phyloP scores from a whole-genome alignment of 2,329 filamentous ascomycete genomes.

The Periconia digitata region DNA sequence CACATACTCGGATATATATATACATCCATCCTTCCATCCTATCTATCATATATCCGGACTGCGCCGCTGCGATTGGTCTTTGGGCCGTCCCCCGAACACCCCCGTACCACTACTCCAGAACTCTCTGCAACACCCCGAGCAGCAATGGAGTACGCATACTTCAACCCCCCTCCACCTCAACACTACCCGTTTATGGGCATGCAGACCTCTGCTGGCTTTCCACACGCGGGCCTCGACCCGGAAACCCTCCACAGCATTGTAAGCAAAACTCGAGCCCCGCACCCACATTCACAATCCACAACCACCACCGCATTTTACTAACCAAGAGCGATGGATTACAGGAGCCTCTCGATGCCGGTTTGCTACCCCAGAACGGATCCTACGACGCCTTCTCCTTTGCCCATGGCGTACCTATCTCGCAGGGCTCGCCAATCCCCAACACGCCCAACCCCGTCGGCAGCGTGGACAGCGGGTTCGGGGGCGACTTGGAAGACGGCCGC shows the following conservation, averaged over 20 bases:
- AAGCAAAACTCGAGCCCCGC: conserved; percentile 12
- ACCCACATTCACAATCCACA: neutral
- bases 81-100: neutral
- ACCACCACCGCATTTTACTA: conserved; percentile 23
- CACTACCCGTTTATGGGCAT: conserved; percentile 53
- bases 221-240: conserved; percentile 37
- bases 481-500: conserved; percentile 42
- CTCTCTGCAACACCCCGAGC: neutral
- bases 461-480: conserved; percentile 46
- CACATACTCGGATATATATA: neutral
- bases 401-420: conserved; percentile 29
- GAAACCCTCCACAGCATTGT: conserved; percentile 40
- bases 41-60: no score
- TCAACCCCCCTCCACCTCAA: conserved; percentile 49
- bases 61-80: neutral
- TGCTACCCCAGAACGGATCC: conserved; percentile 19
- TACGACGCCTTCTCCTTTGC: conserved; percentile 34
- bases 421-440: conserved; percentile 33
- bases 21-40: neutral
- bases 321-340: conserved; percentile 26
- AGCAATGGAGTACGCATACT: conserved; percentile 62
- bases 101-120: neutral
- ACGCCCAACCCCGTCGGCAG: conserved; percentile 42
- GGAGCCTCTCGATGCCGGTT: conserved; percentile 48
- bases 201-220: conserved; percentile 40